Conservation (phyloP, 2,329 filamentous ascomycete genomes). For the Calonectria ilicicola region DNA sequence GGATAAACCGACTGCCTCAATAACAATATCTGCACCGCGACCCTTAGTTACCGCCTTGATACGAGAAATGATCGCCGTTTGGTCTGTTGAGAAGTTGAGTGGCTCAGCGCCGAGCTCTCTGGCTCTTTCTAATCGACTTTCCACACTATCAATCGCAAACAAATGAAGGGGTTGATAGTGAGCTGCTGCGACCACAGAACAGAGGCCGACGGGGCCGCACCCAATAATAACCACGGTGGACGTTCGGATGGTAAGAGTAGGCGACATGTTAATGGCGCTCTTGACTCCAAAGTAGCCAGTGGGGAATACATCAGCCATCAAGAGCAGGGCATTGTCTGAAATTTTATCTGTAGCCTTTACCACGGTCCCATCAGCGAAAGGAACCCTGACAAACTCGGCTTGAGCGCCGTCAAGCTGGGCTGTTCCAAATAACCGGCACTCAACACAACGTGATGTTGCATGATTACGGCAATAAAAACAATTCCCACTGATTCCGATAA, state of each 20-base stretch:
- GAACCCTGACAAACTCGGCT: slow-evolving; percentile 85
- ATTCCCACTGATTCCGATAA: slow-evolving; percentile 49
- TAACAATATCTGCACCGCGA: slow-evolving; percentile 87
- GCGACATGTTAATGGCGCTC: slow-evolving; percentile 78
- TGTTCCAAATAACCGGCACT: slow-evolving; percentile 78
- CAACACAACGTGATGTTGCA: slow-evolving; percentile 82
- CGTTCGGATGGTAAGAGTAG: slow-evolving; percentile 44
- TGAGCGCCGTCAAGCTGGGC: slow-evolving; percentile 79
- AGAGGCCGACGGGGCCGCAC: slow-evolving; percentile 88
- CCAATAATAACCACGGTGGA: slow-evolving; percentile 84
- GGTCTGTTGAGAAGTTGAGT: slow-evolving; percentile 80
- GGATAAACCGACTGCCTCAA: slow-evolving; percentile 81
- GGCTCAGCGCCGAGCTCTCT: slow-evolving; percentile 82
- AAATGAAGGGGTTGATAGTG: slow-evolving; percentile 81
- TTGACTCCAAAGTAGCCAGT: slow-evolving; percentile 86
- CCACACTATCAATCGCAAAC: slow-evolving; percentile 83
- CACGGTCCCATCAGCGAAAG: slow-evolving; percentile 84
- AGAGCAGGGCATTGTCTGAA: slow-evolving; percentile 78
- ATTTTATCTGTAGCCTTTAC: slow-evolving; percentile 77
- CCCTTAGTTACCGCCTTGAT: slow-evolving; percentile 83
- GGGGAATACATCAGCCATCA: slow-evolving; percentile 97
- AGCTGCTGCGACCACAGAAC: slow-evolving; percentile 81
- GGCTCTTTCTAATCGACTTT: slow-evolving; percentile 79
- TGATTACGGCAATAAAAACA: slow-evolving; percentile 90
- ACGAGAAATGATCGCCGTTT: slow-evolving; percentile 72